A percentile compares a stretch with the other conserved stretches of the same genome.
These are phyloP conservation scores for Schizopora paradoxa DNA, from an alignment of 1,284 basidiomycete genomes.

Conservation along the genomic window DNA sequence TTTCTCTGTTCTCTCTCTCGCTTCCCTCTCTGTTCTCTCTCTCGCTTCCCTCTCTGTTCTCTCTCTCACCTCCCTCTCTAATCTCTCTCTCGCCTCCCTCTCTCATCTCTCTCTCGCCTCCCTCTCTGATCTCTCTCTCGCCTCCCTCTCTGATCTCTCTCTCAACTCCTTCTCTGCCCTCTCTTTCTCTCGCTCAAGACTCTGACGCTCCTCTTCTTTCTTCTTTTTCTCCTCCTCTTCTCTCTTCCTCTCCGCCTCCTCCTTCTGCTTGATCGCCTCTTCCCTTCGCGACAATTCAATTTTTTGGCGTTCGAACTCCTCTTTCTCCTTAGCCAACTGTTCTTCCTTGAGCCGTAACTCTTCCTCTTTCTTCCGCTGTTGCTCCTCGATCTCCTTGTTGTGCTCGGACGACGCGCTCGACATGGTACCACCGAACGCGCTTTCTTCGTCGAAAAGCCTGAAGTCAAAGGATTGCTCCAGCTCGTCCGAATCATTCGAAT, in stretches of 20 bases:
- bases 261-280: constrained; percentile 11
- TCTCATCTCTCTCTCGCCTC: neutral
- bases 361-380: constrained; percentile 13
- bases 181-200: too few species aligned
- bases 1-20: constrained; percentile 2
- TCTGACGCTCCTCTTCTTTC: constrained; percentile 7
- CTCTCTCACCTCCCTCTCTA: neutral
- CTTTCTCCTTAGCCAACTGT: too few species aligned
- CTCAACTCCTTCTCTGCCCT: too few species aligned
- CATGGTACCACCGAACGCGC: too few species aligned
- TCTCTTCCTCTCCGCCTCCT: constrained; percentile 10
- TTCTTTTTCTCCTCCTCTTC: constrained; percentile 2
- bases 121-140: neutral
- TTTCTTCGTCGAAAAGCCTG: neutral
- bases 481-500: constrained; percentile 6
- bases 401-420: too few species aligned
- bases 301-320: constrained; percentile 7
- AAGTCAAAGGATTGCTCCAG: constrained; percentile 7
- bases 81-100: neutral
- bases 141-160: too few species aligned
- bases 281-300: constrained; percentile 10
- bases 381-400: too few species aligned
- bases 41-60: neutral
- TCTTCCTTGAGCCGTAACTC: constrained; percentile 7
- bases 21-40: constrained; percentile 6